Percentiles rank a stretch among this genome's conserved stretches.
Conservation (phyloP, 345 rosid genomes). For the Pistacia atlantica region DNA sequence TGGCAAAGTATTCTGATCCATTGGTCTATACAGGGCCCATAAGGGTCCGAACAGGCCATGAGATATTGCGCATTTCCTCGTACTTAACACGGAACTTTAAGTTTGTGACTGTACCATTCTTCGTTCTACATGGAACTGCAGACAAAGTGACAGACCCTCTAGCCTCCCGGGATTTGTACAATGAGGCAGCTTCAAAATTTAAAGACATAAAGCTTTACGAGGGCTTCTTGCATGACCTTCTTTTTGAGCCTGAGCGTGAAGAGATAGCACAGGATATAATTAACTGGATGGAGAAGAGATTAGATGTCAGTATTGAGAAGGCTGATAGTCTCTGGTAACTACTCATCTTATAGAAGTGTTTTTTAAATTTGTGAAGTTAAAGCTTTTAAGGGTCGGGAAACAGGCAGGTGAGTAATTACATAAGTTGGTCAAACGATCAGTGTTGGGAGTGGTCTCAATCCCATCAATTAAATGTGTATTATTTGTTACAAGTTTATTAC, state of each 20-base stretch:
- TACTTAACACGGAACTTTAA: slow-evolving; percentile 69
- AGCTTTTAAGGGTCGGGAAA: neutral
- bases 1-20: slow-evolving; percentile 91
- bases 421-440: neutral
- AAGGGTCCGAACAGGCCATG: slow-evolving; percentile 94
- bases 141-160: slow-evolving; percentile 92
- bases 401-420: neutral
- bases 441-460: neutral
- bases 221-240: slow-evolving; percentile 92
- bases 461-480: neutral
- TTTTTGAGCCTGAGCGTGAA: slow-evolving; percentile 87
- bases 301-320: slow-evolving; percentile 22
- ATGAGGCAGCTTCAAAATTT: slow-evolving; percentile 68
- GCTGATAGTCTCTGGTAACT: slow-evolving; percentile 21
- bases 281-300: slow-evolving; percentile 80
- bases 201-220: slow-evolving; percentile 93
- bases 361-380: neutral
- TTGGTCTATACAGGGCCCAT: slow-evolving; percentile 98
- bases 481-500: neutral
- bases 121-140: slow-evolving; percentile 92
- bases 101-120: slow-evolving; percentile 74
- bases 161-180: slow-evolving; percentile 85
- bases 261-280: slow-evolving; percentile 86
- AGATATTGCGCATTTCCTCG: slow-evolving; percentile 80
- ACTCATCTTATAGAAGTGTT: neutral